These are phyloP conservation scores for Tricholoma sp. DNA, from an alignment of 768 basidiomycete genomes.

Conservation along the genomic window DNA sequence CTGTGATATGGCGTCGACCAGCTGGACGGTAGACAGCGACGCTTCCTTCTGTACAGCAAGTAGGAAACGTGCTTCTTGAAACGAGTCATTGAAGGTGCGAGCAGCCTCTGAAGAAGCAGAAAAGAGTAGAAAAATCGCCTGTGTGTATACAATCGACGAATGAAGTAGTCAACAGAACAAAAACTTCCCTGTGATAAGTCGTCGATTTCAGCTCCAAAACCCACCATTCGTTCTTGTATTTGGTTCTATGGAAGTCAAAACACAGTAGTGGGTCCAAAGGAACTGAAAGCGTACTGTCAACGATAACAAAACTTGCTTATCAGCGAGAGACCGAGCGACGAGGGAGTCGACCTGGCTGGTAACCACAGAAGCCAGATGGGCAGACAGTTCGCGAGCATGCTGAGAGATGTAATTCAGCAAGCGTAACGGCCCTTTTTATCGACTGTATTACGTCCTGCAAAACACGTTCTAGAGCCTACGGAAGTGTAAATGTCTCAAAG, in stretches of 20 bases:
- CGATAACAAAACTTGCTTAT: conserved; percentile 9
- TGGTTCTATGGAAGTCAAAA: conserved; percentile 3
- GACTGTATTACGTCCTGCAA: neutral
- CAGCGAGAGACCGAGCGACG: neutral
- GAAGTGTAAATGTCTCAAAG: neutral
- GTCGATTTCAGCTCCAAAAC: conserved; percentile 7
- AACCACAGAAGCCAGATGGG: neutral
- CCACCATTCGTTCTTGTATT: conserved; percentile 8
- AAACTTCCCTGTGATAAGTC: conserved; percentile 9
- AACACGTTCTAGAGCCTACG: neutral
- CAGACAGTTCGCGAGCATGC: neutral
- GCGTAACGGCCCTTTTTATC: neutral
- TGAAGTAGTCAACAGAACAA: neutral
- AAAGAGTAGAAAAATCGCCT: conserved; percentile 19
- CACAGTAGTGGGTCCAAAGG: neutral
- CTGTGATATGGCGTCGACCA: conserved; percentile 30
- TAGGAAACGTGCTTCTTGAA: conserved; percentile 8
- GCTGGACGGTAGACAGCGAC: conserved; percentile 26
- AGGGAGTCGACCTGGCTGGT: neutral
- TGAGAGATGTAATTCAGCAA: neutral
- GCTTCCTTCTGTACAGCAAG: conserved; percentile 30
- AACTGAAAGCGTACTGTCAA: conserved; percentile 5
- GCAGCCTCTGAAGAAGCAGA: conserved; percentile 17
- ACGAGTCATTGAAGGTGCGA: conserved; percentile 24
- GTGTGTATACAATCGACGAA: neutral